Conservation (phyloP, 331 rosid genomes). For the Malus hybrid region DNA sequence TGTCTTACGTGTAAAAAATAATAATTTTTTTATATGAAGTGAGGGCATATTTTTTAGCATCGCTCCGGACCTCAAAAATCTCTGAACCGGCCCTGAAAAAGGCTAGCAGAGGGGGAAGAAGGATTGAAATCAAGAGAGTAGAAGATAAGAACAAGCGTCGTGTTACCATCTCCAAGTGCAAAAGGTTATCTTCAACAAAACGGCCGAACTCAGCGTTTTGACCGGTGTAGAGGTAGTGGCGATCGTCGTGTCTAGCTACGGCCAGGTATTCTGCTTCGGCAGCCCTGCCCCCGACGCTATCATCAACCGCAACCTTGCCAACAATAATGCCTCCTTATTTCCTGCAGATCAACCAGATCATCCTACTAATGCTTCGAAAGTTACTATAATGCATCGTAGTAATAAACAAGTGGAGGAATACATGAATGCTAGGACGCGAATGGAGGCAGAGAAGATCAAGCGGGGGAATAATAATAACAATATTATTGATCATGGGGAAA, state of each 20-base stretch:
- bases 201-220: conserved; percentile 10
- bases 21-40: too few relatives aligned
- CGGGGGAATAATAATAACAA: not conserved
- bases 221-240: conserved; percentile 5
- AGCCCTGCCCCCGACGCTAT: not conserved
- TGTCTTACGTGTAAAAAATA: too few relatives aligned
- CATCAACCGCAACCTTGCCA: not conserved
- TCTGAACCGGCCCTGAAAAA: not conserved
- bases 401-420: not conserved
- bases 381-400: too few relatives aligned
- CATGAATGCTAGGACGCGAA: not conserved
- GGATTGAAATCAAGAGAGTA: conserved; percentile 12
- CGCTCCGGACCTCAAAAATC: too few relatives aligned
- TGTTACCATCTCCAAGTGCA: conserved; percentile 18
- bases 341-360: too few relatives aligned
- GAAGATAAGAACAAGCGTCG: conserved; percentile 15
- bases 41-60: too few relatives aligned
- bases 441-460: conserved; percentile 14
- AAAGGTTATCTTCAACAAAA: conserved; percentile 13
- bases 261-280: conserved; percentile 5
- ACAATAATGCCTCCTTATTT: not conserved
- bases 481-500: not conserved
- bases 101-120: not conserved
- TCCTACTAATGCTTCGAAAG: too few relatives aligned
- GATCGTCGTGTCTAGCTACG: not conserved